Evolutionary conservation across 176 grass and related monocot genomes (phyloP), one percentile per base, ranked within the genome.

Genomic region (Raddia guianensis): DNA sequence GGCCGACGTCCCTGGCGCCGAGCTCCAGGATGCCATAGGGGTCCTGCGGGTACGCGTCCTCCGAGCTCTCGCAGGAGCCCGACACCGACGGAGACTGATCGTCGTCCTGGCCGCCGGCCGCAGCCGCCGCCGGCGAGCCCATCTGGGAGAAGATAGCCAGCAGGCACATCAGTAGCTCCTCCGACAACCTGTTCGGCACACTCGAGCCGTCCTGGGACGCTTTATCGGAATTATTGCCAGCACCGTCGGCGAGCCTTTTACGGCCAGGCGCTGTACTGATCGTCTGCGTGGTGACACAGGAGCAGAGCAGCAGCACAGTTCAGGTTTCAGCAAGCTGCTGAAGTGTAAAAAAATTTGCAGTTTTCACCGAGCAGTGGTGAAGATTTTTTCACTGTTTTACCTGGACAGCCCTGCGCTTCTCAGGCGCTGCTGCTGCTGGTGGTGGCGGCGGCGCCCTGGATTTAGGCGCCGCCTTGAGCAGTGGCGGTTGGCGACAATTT

Each of bases 161-260:
- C 33, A 99, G 89, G 68, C 93, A 99, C 74, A 66, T 91, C 65
- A 95, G 83, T 49, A 93, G 86, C 19, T 99, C 96, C 77, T 95
- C 96, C 2, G 96, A 99, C 84, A 99, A 63, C 10, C 81, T 93
- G 89, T 99, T 99, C 63, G 89, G 73, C 45, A 71, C 79, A 70
- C 82, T 93, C 35, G 76, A 84, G 14, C 54, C 80, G 37, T 88
- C 79, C 12, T 37, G 59, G 43, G 72, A 63, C 66, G 8, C 79
- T 67, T 88, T 81, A 33, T 84, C 87, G 45, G 87, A 50, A 82
- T 70, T 83, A 68, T 80, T 74, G 37, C 77, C 63, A 33, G 19
- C 79, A 70, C 44, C 58, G 66, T 89, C 87, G 14, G 74, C 83
- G 1, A 21, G 49, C 49, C 74, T 79, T 84, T 88, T 92, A 44